Evolutionary conservation across 2,329 filamentous ascomycete genomes (phyloP), one percentile per base, ranked within the genome.

Genomic region (Setomelanomma holmii): DNA sequence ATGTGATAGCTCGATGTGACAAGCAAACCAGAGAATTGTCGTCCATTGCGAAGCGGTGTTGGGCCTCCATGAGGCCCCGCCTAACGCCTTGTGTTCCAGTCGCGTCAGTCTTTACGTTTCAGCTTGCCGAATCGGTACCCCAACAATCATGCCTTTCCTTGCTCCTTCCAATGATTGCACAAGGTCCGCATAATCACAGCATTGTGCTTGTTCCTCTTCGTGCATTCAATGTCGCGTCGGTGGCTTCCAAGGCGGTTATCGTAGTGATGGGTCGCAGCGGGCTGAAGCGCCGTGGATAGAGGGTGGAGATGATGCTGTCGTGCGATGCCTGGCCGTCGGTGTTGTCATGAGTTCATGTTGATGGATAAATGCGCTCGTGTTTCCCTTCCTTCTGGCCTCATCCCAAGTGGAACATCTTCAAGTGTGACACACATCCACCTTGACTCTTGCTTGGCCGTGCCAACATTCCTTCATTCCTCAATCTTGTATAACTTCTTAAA

Each of bases 31-130:
- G 8, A n/a, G 22, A 17, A 16, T 21, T 22, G 35, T 16, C 7
- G 19, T 51, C 44, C 57, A 55, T 51, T 53, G 30, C 49, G 34
- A 35, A 19, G 49, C 42, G 23, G 20, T 52, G n/a, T 10, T 20
- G 21, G 45, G 38, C 53, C 43, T 45, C 53, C 51, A 52, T 20
- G 36, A 49, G 50, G 45, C 40, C 51, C 51, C 20, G 27, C 45
- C 57, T 53, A 49, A 68, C 65, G 53, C 57, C 51, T 49, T 51
- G 56, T 60, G 65, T 66, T 65, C 56, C 65, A 58, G 20, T 54
- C 16, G 41, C 41, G 40, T 60, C 41, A 42, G 53, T 36, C 17
- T 35, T 49, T 14, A 21, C 34, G 65, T 68, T 68, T 68, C 65
- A 68, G 38, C 54, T 51, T 44, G 45, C 60, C 61, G 16, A n/a